Conservation (phyloP, 768 basidiomycete genomes). For the Naematelia aurantialba region DNA sequence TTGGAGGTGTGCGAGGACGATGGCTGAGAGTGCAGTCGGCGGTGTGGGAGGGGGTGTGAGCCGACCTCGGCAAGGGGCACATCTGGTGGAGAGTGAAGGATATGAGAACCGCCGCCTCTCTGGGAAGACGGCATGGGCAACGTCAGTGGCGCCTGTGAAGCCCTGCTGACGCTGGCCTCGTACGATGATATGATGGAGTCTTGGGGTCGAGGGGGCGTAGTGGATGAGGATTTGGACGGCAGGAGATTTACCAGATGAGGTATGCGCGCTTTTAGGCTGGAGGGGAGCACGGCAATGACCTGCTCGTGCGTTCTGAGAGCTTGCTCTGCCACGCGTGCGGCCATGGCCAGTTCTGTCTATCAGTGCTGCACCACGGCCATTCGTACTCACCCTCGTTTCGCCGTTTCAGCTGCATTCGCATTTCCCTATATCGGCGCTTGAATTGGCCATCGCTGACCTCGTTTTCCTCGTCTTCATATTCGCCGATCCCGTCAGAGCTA, state of each 20-base stretch:
- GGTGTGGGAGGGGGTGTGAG: not conserved
- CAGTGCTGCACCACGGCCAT: not conserved
- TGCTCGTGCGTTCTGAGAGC: slow-evolving; percentile 32
- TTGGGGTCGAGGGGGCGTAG: slow-evolving; percentile 1
- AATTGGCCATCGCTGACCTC: slow-evolving; percentile 21
- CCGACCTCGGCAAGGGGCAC: not conserved
- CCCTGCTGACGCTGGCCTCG: not conserved
- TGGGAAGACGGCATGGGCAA: not conserved
- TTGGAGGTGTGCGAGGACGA: slow-evolving; percentile 7
- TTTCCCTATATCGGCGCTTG: slow-evolving; percentile 13
- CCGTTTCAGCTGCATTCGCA: slow-evolving; percentile 17
- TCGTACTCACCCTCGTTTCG: slow-evolving; percentile 33
- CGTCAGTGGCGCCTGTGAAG: not conserved
- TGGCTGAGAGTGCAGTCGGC: not conserved
- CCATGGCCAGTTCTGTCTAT: slow-evolving; percentile 33
- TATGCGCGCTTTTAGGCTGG: not conserved
- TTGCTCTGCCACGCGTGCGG: slow-evolving; percentile 35
- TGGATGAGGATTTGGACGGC: not conserved
- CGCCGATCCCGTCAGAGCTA: slow-evolving; percentile 10
- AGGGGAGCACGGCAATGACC: slow-evolving; percentile 19
- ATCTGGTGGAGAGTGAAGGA: not conserved
- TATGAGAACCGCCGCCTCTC: not conserved
- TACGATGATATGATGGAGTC: not conserved
- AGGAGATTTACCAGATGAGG: slow-evolving; percentile 8
- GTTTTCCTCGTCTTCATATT: slow-evolving; percentile 15